Evolutionary conservation across 495 filamentous ascomycete species (phyloP).

Genomic region (Friedmanniomyces simplex): DNA sequence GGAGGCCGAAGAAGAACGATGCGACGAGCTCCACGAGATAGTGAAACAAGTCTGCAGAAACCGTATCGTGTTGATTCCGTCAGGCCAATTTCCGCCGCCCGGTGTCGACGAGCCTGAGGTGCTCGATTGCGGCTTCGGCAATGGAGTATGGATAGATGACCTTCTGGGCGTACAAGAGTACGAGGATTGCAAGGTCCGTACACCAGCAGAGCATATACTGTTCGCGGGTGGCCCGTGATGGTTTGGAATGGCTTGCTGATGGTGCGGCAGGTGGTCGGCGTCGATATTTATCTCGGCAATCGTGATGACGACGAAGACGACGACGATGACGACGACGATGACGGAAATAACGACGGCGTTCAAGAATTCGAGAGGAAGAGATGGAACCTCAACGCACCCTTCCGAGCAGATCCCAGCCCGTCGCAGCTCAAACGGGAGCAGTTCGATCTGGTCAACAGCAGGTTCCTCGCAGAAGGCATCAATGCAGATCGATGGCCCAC

Average conservation of each 20-base stretch:
- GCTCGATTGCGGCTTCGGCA: conserved; percentile 34
- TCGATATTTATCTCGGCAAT: conserved; percentile 16
- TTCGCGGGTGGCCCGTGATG: neutral
- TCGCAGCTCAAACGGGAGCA: conserved; percentile 38
- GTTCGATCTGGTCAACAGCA: conserved; percentile 87
- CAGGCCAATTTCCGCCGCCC: conserved; percentile 32
- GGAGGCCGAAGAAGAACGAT: conserved; percentile 72
- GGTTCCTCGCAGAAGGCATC: conserved; percentile 69
- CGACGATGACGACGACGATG: conserved; percentile 10
- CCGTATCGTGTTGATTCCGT: conserved; percentile 69
- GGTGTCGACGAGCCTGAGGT: conserved; percentile 17
- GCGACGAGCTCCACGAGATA: conserved; percentile 59
- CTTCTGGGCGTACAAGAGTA: conserved; percentile 50
- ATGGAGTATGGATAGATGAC: conserved; percentile 68
- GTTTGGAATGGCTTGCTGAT: neutral
- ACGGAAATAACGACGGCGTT: conserved; percentile 20
- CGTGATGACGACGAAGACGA: conserved; percentile 5
- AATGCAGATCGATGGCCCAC: conserved; percentile 62
- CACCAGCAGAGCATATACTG: neutral
- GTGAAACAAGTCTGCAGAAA: conserved; percentile 64
- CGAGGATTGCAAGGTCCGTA: conserved; percentile 35
- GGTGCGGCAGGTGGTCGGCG: conserved; percentile 11
- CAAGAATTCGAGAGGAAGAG: conserved; percentile 11
- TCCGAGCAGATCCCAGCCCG: conserved; percentile 13
- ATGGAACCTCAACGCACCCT: conserved; percentile 25